Percentiles rank a stretch among this genome's conserved stretches.
Evolutionary conservation across 148 eudicot species (phyloP).

Genomic region (Persicaria tinctoria): DNA sequence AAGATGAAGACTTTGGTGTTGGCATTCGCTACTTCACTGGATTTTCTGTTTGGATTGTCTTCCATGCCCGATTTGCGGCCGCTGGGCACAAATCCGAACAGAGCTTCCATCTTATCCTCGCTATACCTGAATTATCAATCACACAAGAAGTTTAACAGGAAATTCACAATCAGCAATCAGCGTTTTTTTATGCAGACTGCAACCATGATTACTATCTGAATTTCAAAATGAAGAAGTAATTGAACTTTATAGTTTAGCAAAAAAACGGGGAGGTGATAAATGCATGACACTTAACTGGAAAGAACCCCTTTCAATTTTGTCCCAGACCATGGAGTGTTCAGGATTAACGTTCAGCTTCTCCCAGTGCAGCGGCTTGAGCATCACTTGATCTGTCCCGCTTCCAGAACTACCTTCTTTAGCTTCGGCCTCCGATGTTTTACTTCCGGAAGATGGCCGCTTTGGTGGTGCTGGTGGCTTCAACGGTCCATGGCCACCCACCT

Average conservation of each 20-base stretch:
- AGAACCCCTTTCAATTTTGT: constrained; percentile 62
- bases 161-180: neutral
- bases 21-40: constrained; percentile 26
- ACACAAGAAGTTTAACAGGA: neutral
- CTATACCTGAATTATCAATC: constrained; percentile 40
- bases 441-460: constrained; percentile 29
- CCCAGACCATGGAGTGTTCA: constrained; percentile 88
- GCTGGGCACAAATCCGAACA: constrained; percentile 65
- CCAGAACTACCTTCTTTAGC: constrained; percentile 26
- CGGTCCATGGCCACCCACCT: constrained; percentile 1
- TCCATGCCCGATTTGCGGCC: constrained; percentile 48
- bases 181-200: neutral
- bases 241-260: neutral
- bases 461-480: constrained; percentile 13
- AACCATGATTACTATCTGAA: neutral
- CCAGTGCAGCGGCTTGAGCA: constrained; percentile 89
- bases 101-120: constrained; percentile 86
- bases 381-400: constrained; percentile 47
- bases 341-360: constrained; percentile 74
- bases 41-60: constrained; percentile 17
- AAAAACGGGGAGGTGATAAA: neutral
- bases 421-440: constrained; percentile 17
- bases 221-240: neutral
- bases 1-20: constrained; percentile 51
- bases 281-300: constrained; percentile 40